These are phyloP conservation scores for Simplicillium aogashimaense DNA, from an alignment of 2,329 filamentous ascomycete genomes.

Conservation along the genomic window DNA sequence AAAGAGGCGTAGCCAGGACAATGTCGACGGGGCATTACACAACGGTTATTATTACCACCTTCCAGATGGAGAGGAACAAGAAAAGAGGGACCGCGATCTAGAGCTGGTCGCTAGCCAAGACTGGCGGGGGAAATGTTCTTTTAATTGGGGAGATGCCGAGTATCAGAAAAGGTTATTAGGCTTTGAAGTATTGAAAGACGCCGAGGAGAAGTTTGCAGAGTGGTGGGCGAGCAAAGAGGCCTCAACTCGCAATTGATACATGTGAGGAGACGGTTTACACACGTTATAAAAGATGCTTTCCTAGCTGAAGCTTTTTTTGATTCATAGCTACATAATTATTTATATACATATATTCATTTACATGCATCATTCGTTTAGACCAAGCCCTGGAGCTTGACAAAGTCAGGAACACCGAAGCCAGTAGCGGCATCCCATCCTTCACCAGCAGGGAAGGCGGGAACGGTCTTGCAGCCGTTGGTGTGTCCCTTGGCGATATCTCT, in stretches of 20 bases:
- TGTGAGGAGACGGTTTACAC: too few relatives aligned
- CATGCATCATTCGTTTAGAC: neutral
- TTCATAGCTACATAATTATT: too few relatives aligned
- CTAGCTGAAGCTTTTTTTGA: too few relatives aligned
- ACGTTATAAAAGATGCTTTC: too few relatives aligned
- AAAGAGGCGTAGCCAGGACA: neutral
- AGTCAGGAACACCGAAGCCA: neutral
- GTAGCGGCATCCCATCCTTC: constrained; percentile 14
- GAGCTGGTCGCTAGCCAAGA: neutral
- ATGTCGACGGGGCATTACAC: neutral
- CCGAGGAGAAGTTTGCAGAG: too few relatives aligned
- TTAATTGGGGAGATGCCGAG: neutral
- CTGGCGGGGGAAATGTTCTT: neutral
- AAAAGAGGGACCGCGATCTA: neutral
- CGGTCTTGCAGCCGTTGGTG: constrained; percentile 6
- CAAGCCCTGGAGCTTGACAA: neutral
- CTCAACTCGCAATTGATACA: too few relatives aligned
- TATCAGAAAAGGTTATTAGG: neutral
- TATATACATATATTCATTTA: too few relatives aligned
- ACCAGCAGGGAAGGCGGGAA: constrained; percentile 1
- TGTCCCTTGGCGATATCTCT: constrained; percentile 9
- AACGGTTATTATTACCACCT: neutral
- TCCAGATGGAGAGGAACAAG: neutral
- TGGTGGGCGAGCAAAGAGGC: too few relatives aligned
- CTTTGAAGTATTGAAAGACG: neutral